Evolutionary conservation across 2,329 filamentous ascomycete species (phyloP), one percentile per base, ranked within the genome.

Genomic region (Ophiostoma ulmi): DNA sequence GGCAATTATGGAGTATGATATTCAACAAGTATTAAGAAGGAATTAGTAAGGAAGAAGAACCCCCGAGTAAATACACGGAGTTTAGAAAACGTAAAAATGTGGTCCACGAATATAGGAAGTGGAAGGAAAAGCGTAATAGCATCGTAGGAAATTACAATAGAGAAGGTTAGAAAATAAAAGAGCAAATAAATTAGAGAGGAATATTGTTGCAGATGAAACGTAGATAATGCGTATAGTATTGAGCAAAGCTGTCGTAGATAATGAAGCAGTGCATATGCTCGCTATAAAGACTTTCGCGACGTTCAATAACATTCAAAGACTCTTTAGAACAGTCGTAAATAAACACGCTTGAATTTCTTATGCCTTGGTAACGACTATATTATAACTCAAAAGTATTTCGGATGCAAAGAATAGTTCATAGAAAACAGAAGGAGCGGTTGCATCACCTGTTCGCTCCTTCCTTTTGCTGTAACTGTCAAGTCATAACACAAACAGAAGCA

Each of bases 381-480:
- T 31, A 31, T 31, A 31, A 31, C 31, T 31, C 31, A 4, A 31
- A 31, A 4, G 31, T 31, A 3, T 31, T 31, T 31, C 31, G 31
- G 31, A 31, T 31, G 31, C 31, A 31, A 31, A 31, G 31, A 31
- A 31, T 31, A 31, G 4, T 31, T 31, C 31, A 38, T 14, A 5
- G 17, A 38, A 14, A 64, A n/a, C n/a, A 26, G 58, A 63, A 63
- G 58, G 58, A 20, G 14, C 58, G 58, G 58, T 36, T 14, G 13
- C 14, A 36, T 17, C 4, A 1, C 14, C 20, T 17, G 35, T 64
- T n/a, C 11, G 38, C 36, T n/a, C 70, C 61, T 39, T 64, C 36
- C 65, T 20, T 20, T 55, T 13, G 17, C 35, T 67, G 35, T 71
- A 71, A 71, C 69, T 70, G 35, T 66, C 26, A 68, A 61, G 63